Evolutionary conservation across 768 basidiomycete genomes (phyloP).

Genomic region (Favolaschia claudopus): DNA sequence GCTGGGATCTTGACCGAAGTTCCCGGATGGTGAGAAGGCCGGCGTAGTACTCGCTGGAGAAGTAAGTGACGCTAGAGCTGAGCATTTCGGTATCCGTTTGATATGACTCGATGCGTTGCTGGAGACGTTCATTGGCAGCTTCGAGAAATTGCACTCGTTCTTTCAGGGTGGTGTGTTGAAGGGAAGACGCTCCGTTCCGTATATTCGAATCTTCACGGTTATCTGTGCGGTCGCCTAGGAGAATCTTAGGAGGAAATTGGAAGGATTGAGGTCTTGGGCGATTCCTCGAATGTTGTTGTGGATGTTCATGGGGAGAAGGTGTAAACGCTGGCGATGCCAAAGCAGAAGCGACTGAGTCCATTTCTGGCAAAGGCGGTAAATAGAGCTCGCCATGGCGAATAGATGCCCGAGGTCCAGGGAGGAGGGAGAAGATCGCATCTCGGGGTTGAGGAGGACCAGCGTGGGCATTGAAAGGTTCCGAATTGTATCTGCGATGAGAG

Average conservation of each 20-base stretch:
- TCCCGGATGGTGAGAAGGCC: slow-evolving; percentile 37
- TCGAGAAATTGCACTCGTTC: slow-evolving; percentile 33
- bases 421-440: neutral
- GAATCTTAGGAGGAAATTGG: neutral
- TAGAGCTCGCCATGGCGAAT: neutral
- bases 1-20: slow-evolving; percentile 24
- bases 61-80: slow-evolving; percentile 32
- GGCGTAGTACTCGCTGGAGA: slow-evolving; percentile 37
- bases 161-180: slow-evolving; percentile 21
- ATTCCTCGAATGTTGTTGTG: slow-evolving; percentile 15
- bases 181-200: slow-evolving; percentile 6
- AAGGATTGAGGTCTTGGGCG: slow-evolving; percentile 14
- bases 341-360: neutral
- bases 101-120: slow-evolving; percentile 22
- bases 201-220: slow-evolving; percentile 14
- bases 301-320: no score
- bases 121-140: slow-evolving; percentile 31
- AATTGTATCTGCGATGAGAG: slow-evolving; percentile 16
- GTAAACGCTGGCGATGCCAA: neutral
- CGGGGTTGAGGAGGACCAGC: neutral
- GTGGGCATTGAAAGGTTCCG: slow-evolving; percentile 4
- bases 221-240: slow-evolving; percentile 13
- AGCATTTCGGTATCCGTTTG: slow-evolving; percentile 28
- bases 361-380: no score
- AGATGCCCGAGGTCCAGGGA: neutral